phyloP scores from a whole-genome alignment of 2,329 filamentous ascomycete genomes.

The Fusarium sarcochroum region DNA sequence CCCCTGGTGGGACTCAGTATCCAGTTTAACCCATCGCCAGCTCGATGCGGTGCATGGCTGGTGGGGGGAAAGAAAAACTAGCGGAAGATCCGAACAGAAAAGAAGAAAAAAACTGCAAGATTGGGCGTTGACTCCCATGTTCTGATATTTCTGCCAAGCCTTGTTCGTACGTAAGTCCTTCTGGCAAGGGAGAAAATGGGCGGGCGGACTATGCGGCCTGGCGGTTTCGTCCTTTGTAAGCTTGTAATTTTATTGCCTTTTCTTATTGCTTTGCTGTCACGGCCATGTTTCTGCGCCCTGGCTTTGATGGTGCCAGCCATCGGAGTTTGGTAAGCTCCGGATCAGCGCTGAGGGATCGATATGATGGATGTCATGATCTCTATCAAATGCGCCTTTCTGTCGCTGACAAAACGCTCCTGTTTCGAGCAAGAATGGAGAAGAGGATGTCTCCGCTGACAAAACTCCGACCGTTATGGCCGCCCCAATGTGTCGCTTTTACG shows the following conservation, averaged over 20 bases:
- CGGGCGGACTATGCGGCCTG: conserved; percentile 5
- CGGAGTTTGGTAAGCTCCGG: conserved; percentile 28
- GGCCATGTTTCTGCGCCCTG: conserved; percentile 35
- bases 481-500: conserved; percentile 16
- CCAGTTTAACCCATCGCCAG: conserved; percentile 22
- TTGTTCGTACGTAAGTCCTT: conserved; percentile 4
- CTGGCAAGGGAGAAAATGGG: conserved; percentile 9
- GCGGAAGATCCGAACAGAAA: conserved; percentile 19
- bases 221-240: conserved; percentile 17
- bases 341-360: background rate
- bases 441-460: conserved; percentile 37
- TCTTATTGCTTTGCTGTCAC: conserved; percentile 13
- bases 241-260: conserved; percentile 30
- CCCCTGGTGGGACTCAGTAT: conserved; percentile 26
- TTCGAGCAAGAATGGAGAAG: conserved; percentile 4
- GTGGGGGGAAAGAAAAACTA: conserved; percentile 32
- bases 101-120: conserved; percentile 9
- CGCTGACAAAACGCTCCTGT: conserved; percentile 19
- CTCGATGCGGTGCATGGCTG: conserved; percentile 30
- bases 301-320: conserved; percentile 25
- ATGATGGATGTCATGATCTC: conserved; percentile 7
- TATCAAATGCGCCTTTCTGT: conserved; percentile 24
- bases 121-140: conserved; percentile 3
- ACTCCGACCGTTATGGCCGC: conserved; percentile 23
- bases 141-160: conserved; percentile 22